Percentiles rank a stretch among this genome's conserved stretches.
These are phyloP conservation scores for Bocquillonia castaneifolia DNA, from an alignment of 441 rosid genomes.

Conservation along the genomic window DNA sequence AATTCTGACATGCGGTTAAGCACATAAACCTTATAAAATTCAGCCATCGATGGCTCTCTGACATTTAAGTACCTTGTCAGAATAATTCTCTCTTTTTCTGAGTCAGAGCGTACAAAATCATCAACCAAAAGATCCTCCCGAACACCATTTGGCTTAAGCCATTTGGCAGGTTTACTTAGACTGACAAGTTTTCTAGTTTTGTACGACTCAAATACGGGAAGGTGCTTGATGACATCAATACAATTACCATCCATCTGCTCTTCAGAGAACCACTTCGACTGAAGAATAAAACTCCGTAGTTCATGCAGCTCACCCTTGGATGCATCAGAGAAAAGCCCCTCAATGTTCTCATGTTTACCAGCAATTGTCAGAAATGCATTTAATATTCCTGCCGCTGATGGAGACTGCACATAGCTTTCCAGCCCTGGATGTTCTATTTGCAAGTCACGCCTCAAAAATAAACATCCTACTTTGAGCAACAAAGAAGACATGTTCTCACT, in stretches of 20 bases:
- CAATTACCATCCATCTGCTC: conserved; percentile 66
- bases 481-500: conserved; percentile 93
- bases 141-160: conserved; percentile 86
- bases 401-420: conserved; percentile 81
- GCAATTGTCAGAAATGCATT: conserved; percentile 77
- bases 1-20: conserved; percentile 87
- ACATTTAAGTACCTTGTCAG: conserved; percentile 59
- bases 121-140: conserved; percentile 80
- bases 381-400: conserved; percentile 83
- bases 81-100: conserved; percentile 83
- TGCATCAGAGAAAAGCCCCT: conserved; percentile 55
- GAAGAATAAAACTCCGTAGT: conserved; percentile 84
- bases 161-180: conserved; percentile 63
- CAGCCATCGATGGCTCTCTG: conserved; percentile 69
- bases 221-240: conserved; percentile 63
- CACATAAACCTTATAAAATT: conserved; percentile 79
- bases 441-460: conserved; percentile 64
- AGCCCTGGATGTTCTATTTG: conserved; percentile 79
- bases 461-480: conserved; percentile 85
- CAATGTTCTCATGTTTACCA: conserved; percentile 55
- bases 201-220: conserved; percentile 89
- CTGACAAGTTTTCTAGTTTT: conserved; percentile 67
- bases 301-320: conserved; percentile 91
- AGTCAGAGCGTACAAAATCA: conserved; percentile 81
- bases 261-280: conserved; percentile 91